Evolutionary conservation across 106 monocot species (phyloP).

Genomic region (Apostasia ramifera): DNA sequence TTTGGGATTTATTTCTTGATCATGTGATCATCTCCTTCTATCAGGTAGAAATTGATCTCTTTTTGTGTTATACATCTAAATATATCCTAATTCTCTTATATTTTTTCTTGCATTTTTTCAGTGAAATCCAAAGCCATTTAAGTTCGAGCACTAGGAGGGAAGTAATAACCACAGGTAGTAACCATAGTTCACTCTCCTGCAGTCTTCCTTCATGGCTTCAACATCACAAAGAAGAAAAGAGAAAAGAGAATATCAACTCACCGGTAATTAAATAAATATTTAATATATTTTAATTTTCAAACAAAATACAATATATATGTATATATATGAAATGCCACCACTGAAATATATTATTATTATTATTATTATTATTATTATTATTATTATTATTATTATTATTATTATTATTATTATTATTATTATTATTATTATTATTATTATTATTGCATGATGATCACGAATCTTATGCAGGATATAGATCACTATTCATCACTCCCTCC

Average conservation of each 20-base stretch:
- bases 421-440: background rate
- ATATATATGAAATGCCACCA: too few relatives aligned
- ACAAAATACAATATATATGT: too few relatives aligned
- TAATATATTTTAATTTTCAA: too few relatives aligned
- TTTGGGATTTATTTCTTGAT: too few relatives aligned
- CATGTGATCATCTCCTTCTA: too few relatives aligned
- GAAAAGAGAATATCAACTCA: constrained; percentile 13
- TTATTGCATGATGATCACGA: background rate
- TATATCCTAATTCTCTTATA: background rate
- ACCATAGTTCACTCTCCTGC: constrained; percentile 15
- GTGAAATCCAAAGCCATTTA: constrained; percentile 24
- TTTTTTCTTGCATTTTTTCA: constrained; percentile 6
- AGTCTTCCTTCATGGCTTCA: constrained; percentile 72
- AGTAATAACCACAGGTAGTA: constrained; percentile 24
- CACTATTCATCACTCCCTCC: background rate
- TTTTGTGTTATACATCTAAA: too few relatives aligned
- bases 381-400: background rate
- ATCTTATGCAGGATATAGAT: too few relatives aligned
- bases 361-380: background rate
- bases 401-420: background rate
- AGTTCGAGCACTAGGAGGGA: constrained; percentile 9
- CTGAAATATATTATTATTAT: background rate
- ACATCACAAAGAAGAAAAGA: constrained; percentile 38
- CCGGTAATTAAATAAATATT: constrained; percentile 10
- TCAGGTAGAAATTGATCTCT: too few relatives aligned